These are phyloP conservation scores for Phyllostachys edulis DNA, from an alignment of 176 grass and related monocot species.

Conservation along the genomic window DNA sequence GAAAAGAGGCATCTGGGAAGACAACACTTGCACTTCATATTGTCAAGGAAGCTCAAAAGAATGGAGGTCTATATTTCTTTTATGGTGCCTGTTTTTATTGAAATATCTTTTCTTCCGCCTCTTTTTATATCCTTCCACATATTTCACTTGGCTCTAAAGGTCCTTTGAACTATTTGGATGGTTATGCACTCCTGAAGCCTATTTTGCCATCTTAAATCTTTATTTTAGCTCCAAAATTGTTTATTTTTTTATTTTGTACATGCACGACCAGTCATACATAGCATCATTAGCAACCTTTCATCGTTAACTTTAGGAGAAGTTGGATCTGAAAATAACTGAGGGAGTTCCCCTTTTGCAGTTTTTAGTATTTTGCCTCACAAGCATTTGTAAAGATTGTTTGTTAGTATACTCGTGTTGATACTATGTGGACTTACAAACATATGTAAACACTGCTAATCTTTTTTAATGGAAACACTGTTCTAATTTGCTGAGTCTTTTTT, in stretches of 20 bases:
- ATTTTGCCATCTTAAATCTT: constrained; percentile 13
- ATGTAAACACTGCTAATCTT: not conserved
- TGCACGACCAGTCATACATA: not conserved
- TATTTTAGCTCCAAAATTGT: not conserved
- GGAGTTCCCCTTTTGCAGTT: not conserved
- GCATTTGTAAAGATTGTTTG: not conserved
- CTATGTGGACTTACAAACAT: not conserved
- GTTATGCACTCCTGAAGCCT: not conserved
- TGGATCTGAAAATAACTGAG: not conserved
- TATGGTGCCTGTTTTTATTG: not conserved
- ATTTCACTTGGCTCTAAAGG: not conserved
- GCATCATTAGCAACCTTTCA: not conserved
- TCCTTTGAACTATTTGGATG: not conserved
- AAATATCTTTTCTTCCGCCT: not conserved
- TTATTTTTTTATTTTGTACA: not conserved
- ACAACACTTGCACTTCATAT: constrained; percentile 95
- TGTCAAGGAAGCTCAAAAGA: constrained; percentile 90
- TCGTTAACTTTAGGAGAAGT: not conserved
- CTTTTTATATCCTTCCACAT: not conserved
- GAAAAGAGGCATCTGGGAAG: constrained; percentile 91
- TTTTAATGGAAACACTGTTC: not conserved
- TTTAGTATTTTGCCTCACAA: constrained; percentile 18
- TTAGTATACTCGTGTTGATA: not conserved
- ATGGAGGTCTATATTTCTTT: constrained; percentile 62
- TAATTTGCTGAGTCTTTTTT: not conserved